These are phyloP conservation scores for Eutypa lata DNA, from an alignment of 2,329 filamentous ascomycete species.

Conservation along the genomic window DNA sequence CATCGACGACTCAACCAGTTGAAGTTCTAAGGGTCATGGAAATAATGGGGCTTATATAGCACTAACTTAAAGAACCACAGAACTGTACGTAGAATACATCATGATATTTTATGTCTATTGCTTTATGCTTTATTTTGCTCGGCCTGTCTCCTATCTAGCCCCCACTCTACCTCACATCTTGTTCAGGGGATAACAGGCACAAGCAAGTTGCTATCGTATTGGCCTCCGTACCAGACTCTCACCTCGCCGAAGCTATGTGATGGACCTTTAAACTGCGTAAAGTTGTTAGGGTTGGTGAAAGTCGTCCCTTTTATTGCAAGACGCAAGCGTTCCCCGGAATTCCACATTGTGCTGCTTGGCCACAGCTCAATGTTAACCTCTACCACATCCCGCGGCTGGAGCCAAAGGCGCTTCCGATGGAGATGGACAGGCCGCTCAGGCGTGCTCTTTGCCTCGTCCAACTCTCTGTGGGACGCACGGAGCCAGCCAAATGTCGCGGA, in stretches of 20 bases:
- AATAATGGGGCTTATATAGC: neutral
- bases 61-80: neutral
- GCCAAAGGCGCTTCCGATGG: neutral
- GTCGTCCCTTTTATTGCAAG: neutral
- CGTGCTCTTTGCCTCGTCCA: neutral
- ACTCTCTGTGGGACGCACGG: neutral
- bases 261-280: neutral
- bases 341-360: neutral
- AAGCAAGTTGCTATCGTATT: neutral
- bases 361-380: neutral
- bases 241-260: neutral
- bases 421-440: neutral
- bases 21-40: neutral
- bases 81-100: neutral
- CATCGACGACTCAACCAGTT: neutral
- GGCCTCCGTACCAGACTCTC: neutral
- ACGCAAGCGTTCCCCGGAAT: neutral
- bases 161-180: neutral
- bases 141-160: neutral
- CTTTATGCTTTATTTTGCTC: neutral
- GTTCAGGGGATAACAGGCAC: neutral
- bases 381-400: neutral
- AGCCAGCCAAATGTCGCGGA: neutral
- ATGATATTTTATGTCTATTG: neutral
- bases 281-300: neutral